Conservation (phyloP, 805 yeast genomes). For the Lachancea meyersii region DNA sequence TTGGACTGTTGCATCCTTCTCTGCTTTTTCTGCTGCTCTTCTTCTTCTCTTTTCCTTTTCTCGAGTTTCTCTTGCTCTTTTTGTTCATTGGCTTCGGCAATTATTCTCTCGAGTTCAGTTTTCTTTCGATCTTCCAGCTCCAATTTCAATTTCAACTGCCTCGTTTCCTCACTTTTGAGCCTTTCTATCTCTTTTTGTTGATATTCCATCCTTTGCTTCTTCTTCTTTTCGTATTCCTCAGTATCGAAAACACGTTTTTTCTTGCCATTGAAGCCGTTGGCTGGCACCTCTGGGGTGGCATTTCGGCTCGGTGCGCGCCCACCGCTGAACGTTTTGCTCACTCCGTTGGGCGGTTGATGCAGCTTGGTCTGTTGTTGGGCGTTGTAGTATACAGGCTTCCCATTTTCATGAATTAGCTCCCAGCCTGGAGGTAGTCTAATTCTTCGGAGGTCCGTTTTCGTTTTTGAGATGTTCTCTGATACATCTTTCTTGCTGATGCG, state of each 20-base stretch:
- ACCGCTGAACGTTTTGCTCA: slow-evolving; percentile 9
- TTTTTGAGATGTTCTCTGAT: slow-evolving; percentile 19
- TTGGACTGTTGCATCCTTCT: slow-evolving; percentile 15
- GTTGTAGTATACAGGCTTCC: slow-evolving; percentile 31
- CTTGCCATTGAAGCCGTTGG: neutral
- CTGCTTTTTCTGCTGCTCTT: slow-evolving; percentile 20
- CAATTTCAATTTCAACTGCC: slow-evolving; percentile 19
- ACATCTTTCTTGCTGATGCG: slow-evolving; percentile 61
- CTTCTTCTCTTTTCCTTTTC: slow-evolving; percentile 15
- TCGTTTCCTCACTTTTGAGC: slow-evolving; percentile 23
- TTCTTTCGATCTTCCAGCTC: slow-evolving; percentile 26
- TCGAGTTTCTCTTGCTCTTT: slow-evolving; percentile 24
- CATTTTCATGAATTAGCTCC: slow-evolving; percentile 33
- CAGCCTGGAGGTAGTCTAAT: slow-evolving; percentile 32
- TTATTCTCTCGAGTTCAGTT: slow-evolving; percentile 32
- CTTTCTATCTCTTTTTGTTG: slow-evolving; percentile 21
- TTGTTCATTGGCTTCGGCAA: slow-evolving; percentile 35
- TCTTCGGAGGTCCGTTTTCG: slow-evolving; percentile 28
- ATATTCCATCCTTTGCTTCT: slow-evolving; percentile 24
- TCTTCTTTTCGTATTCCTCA: slow-evolving; percentile 29
- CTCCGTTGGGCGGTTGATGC: slow-evolving; percentile 28
- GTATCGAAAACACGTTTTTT: slow-evolving; percentile 23
- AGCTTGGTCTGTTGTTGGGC: slow-evolving; percentile 27
- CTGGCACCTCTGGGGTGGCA: slow-evolving; percentile 4
- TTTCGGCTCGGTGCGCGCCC: slow-evolving; percentile 3